These are phyloP conservation scores for Capsicum chinense DNA, from an alignment of 257 asterid species.

Conservation along the genomic window DNA sequence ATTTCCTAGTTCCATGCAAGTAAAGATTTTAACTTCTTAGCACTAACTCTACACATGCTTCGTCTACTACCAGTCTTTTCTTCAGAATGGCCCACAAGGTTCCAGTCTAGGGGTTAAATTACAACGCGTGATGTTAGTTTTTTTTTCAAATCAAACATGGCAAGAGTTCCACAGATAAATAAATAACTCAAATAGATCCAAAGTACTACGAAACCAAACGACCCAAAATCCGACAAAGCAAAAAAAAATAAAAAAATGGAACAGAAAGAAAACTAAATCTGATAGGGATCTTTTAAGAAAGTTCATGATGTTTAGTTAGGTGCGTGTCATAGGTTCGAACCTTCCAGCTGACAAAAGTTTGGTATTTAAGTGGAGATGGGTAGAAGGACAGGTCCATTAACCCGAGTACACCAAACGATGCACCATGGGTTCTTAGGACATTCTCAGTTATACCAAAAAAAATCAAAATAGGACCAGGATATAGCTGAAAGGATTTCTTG, in stretches of 20 bases:
- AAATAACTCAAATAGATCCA: too few species aligned
- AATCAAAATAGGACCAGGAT: slow-evolving; percentile 9
- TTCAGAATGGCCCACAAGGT: background rate
- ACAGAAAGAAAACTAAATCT: too few species aligned
- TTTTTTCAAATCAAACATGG: too few species aligned
- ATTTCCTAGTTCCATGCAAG: background rate
- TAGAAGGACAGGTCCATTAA: background rate
- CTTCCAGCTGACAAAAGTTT: background rate
- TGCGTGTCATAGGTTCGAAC: background rate
- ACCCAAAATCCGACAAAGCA: too few species aligned
- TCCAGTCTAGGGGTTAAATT: background rate
- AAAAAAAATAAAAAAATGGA: too few species aligned
- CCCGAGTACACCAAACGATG: background rate
- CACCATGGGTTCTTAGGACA: background rate
- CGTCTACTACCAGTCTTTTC: slow-evolving; percentile 5
- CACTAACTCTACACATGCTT: slow-evolving; percentile 1
- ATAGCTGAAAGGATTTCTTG: background rate
- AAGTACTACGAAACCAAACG: too few species aligned
- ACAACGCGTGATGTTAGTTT: too few species aligned
- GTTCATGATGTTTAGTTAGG: background rate
- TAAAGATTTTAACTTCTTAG: background rate
- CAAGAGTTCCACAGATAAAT: too few species aligned
- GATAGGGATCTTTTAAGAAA: background rate
- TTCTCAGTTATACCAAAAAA: background rate
- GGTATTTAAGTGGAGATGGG: background rate